phyloP scores from a whole-genome alignment of 176 grass and related monocot genomes.

The Coix lacrymajobi region DNA sequence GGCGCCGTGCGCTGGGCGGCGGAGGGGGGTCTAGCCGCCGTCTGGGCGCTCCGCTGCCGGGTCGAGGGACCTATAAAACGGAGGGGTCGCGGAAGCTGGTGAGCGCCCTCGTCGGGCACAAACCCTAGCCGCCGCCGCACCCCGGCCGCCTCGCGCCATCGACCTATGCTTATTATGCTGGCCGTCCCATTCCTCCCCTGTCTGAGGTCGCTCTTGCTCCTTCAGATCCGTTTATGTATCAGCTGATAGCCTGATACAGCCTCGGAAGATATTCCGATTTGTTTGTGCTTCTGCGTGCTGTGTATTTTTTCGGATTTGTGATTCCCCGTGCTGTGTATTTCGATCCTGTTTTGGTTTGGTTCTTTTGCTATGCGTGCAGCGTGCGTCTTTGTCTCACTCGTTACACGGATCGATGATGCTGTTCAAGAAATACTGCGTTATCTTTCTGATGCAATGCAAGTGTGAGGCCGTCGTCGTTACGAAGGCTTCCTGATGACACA shows the following conservation, averaged over 20 bases:
- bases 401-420: conserved; percentile 70
- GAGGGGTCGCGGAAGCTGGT: background rate
- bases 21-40: conserved; percentile 34
- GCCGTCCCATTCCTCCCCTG: background rate
- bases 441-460: conserved; percentile 54
- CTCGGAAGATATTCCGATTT: background rate
- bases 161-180: background rate
- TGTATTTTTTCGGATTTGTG: background rate
- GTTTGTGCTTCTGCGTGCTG: background rate
- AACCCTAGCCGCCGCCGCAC: conserved; percentile 50
- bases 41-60: background rate
- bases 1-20: background rate
- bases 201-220: background rate
- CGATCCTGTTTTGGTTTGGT: background rate
- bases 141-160: background rate
- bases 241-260: background rate
- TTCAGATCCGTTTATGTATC: background rate
- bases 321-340: background rate
- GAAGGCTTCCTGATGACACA: conserved; percentile 53
- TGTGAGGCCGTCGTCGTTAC: conserved; percentile 1
- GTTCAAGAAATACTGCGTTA: conserved; percentile 59
- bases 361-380: background rate
- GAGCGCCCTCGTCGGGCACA: background rate
- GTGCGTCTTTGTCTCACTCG: background rate
- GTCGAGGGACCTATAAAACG: conserved; percentile 13